phyloP scores from a whole-genome alignment of 352 stramenopile genomes.

The Blastocystis sp. region DNA sequence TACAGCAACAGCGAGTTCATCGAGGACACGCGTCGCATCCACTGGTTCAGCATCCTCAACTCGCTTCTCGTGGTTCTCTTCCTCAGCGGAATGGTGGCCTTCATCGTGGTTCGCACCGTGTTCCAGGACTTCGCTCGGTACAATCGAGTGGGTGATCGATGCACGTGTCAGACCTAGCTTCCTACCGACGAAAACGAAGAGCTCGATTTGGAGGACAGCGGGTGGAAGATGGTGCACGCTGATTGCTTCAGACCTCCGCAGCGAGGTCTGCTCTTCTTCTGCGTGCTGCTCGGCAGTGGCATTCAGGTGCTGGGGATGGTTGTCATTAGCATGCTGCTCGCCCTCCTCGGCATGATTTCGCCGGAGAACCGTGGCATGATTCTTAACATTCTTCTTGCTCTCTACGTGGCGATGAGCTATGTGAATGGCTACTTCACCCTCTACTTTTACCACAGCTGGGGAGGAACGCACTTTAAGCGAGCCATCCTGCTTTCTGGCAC shows the following conservation, averaged over 20 bases:
- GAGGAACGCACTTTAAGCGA: constrained; percentile 94
- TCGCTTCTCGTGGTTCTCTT: constrained; percentile 98
- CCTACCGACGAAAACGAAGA: constrained; percentile 93
- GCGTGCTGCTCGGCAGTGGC: constrained; percentile 91
- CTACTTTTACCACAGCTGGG: constrained; percentile 92
- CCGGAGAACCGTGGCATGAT: constrained; percentile 93
- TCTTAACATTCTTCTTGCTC: constrained; percentile 90
- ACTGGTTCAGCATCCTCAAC: constrained; percentile 99
- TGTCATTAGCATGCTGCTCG: constrained; percentile 90
- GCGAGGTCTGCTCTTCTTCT: constrained; percentile 86
- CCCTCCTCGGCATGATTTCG: constrained; percentile 85
- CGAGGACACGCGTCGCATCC: constrained; percentile 81
- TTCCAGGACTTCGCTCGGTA: constrained; percentile 95
- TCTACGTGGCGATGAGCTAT: constrained; percentile 92
- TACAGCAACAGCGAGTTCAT: constrained; percentile 86
- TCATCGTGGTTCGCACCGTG: constrained; percentile 95
- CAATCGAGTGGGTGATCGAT: constrained; percentile 75
- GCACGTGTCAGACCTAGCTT: constrained; percentile 64
- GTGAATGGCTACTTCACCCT: constrained; percentile 89
- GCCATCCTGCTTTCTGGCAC: constrained; percentile 88
- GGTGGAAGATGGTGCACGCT: constrained; percentile 98
- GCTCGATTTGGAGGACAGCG: constrained; percentile 76
- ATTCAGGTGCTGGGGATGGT: constrained; percentile 91
- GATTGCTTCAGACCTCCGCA: constrained; percentile 95
- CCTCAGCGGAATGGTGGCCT: constrained; percentile 93